These are phyloP conservation scores for Aegilops longissima DNA, from an alignment of 176 grass and related monocot species.

Conservation along the genomic window DNA sequence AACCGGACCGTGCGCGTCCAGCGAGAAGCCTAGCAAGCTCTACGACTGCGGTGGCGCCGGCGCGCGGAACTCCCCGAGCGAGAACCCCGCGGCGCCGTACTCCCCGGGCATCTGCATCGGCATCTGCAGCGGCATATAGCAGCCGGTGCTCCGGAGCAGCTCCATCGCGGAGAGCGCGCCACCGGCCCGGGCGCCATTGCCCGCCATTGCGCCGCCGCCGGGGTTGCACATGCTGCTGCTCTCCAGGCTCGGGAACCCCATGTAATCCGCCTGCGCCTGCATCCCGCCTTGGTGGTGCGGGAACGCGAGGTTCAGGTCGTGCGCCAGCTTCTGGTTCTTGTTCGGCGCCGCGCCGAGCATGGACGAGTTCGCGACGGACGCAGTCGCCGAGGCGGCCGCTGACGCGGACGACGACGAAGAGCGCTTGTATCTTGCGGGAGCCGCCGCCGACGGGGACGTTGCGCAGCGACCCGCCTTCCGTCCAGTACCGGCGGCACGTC, in stretches of 20 bases:
- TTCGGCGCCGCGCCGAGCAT: constrained; percentile 36
- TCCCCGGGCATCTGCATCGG: constrained; percentile 55
- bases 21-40: constrained; percentile 58
- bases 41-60: constrained; percentile 38
- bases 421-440: constrained; percentile 89
- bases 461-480: constrained; percentile 83
- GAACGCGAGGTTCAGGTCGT: constrained; percentile 83
- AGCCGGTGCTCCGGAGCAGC: constrained; percentile 71
- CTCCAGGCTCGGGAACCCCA: constrained; percentile 71
- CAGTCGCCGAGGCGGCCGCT: constrained; percentile 5
- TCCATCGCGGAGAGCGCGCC: constrained; percentile 86
- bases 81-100: constrained; percentile 62
- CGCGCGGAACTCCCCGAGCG: constrained; percentile 51
- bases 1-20: constrained; percentile 43
- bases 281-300: constrained; percentile 56
- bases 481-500: constrained; percentile 96
- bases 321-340: constrained; percentile 58
- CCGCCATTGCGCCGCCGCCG: constrained; percentile 8
- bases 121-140: constrained; percentile 57
- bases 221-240: constrained; percentile 51
- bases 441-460: constrained; percentile 95
- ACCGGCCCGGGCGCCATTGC: constrained; percentile 26
- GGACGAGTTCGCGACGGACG: constrained; percentile 32
- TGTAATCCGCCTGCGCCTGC: constrained; percentile 40
- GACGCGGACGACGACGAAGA: constrained; percentile 47